Evolutionary conservation across 2,329 filamentous ascomycete genomes (phyloP).

Genomic region (Pestalotiopsis sp.): DNA sequence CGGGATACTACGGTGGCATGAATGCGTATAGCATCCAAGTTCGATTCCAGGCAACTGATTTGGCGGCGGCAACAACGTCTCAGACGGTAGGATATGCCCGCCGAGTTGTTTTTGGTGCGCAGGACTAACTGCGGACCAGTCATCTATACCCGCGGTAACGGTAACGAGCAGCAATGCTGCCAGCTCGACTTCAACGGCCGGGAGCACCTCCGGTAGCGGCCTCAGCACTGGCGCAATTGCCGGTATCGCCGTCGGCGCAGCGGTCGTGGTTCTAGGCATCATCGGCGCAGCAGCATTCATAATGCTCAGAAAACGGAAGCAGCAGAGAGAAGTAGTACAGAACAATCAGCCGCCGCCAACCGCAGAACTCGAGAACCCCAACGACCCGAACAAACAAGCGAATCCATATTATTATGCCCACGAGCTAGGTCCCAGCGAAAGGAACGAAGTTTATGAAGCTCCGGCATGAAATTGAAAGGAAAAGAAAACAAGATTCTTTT

Average conservation of each 20-base stretch:
- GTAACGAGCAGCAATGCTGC: neutral
- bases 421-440: neutral
- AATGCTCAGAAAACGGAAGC: neutral
- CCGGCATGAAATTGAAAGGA: neutral
- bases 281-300: neutral
- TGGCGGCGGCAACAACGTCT: conserved; percentile 20
- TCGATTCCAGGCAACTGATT: conserved; percentile 21
- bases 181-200: neutral
- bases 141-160: neutral
- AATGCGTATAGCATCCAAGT: conserved; percentile 24
- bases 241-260: neutral
- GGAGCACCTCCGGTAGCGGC: neutral
- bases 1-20: conserved; percentile 13
- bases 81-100: neutral
- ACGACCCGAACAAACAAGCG: neutral
- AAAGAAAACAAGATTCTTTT: neutral
- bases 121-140: neutral
- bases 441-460: neutral
- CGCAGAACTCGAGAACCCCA: neutral
- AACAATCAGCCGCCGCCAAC: neutral
- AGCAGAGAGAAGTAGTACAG: neutral
- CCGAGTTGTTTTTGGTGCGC: neutral
- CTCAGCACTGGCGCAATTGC: neutral
- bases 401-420: neutral
- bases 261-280: neutral